Evolutionary conservation across 2,329 filamentous ascomycete species (phyloP), one percentile per base, ranked within the genome.

Genomic region (Aspergillus jensenii): DNA sequence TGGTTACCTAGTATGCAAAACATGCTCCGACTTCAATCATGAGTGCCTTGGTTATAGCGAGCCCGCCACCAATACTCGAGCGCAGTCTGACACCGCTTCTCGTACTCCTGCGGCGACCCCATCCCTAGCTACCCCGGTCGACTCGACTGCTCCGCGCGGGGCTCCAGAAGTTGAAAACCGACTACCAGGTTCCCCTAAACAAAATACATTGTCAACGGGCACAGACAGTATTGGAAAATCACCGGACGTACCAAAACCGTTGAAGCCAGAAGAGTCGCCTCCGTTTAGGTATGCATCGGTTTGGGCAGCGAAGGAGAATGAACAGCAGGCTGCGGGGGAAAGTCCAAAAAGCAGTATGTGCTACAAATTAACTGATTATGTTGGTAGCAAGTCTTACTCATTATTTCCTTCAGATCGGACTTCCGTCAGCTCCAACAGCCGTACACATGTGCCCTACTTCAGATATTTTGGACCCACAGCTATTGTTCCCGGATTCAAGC

Each of bases 381-480:
- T 23, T 11, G 17, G 21, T 41, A 21, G 43, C 27, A 12, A 33
- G 59, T 46, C 59, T 65, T 55, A 65, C 50, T 21, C 1, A 17
- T 45, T 25, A 6, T 17, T 45, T 14, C 19, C 23, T 21, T 35
- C 51, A 76, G 74, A 62, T 59, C 71, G 73, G n/a, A 76, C 74
- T 11, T 74, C 73, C 40, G 45, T 76, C 31, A 71, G 73, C 60
- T 72, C 71, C 44, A 69, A 60, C 27, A 66, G 67, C 61, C 74
- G 73, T 55, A 76, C 74, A 9, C 74, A 77, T 54, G 90, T 96
- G 62, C 91, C 91, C 0, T 96, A 95, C 71, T 96, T 96, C 67
- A 83, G 92, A 59, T 96, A 95, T 74, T 95, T 96, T 70, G 92
- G 91, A 0, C 90, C 91, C 0, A 96, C 92, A 1, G 92, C 91